Evolutionary conservation across 495 filamentous ascomycete genomes (phyloP), one percentile per base, ranked within the genome.

Genomic region (Articulospora tetracladia): DNA sequence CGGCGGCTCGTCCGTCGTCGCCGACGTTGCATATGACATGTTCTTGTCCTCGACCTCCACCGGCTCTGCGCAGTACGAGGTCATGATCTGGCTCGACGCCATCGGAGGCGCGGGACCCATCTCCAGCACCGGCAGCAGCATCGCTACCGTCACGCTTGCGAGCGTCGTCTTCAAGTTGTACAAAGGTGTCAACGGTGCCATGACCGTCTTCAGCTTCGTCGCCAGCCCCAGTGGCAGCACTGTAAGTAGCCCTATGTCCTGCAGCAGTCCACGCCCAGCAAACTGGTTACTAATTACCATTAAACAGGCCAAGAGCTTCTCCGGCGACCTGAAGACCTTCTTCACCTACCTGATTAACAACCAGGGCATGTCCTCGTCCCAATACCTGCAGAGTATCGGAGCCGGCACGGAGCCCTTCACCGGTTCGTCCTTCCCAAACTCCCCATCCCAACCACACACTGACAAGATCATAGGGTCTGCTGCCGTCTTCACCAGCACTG

Each of bases 81-180:
- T 90, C 68, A 90, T 90, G 86, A 75, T 90, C 65, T 90, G 86
- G 86, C 78, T 88, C 23, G 84, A 73, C 3, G 79, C 81, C 26
- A 69, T 82, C 58, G 85, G 83, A 30, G 83, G 81, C 50, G 83
- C 86, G 3, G 83, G 83, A 12, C 83, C 85, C 3, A 87, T 88
- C 68, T 84, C 82, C 13, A 76, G 76, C 27, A 82, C 75, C 7
- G 83, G 83, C 54, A 75, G 73, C 11, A 28, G 83, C 1, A 73
- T 86, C 57, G 81, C 79, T 7, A 83, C 76, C 1, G 70, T 76
- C 3, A 81, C 69, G 20, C 77, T 89, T 55, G 78, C 67, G 23
- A 80, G 81, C 13, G 66, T 70, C 25, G 63, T 55, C 12, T 87
- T 80, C 76, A 75, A 80, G 20, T 69, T 88, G 58, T 86, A 77